These are phyloP conservation scores for Fistulinella prunicolor DNA, from an alignment of 768 basidiomycete species.

Conservation along the genomic window DNA sequence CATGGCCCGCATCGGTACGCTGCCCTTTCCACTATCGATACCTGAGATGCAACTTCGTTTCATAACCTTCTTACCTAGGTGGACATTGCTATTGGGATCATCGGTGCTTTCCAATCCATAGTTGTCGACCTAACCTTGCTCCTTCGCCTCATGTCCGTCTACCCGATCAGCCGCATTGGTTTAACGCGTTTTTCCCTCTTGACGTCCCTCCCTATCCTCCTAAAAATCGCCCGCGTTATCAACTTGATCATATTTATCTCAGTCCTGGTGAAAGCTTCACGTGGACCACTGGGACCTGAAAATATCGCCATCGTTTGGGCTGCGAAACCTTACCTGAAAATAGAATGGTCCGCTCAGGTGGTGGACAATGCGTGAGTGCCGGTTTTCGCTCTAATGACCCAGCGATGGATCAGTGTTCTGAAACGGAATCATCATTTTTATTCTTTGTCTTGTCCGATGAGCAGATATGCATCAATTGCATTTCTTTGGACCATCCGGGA, in stretches of 20 bases:
- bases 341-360: slow-evolving; percentile 32
- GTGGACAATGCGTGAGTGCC: slow-evolving; percentile 28
- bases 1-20: slow-evolving; percentile 21
- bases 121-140: slow-evolving; percentile 30
- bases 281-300: slow-evolving; percentile 16
- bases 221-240: slow-evolving; percentile 28
- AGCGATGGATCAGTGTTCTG: not conserved
- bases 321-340: slow-evolving; percentile 29
- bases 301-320: slow-evolving; percentile 18
- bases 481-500: slow-evolving; percentile 30
- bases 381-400: not conserved
- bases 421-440: no score
- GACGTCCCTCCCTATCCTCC: slow-evolving; percentile 22
- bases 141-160: slow-evolving; percentile 26
- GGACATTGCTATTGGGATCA: slow-evolving; percentile 29
- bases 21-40: not conserved
- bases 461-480: slow-evolving; percentile 24
- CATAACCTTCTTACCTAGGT: slow-evolving; percentile 5
- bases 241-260: slow-evolving; percentile 30
- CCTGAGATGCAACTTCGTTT: not conserved
- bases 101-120: slow-evolving; percentile 29
- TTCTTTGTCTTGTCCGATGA: not conserved
- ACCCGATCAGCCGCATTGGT: slow-evolving; percentile 21
- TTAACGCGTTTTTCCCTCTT: slow-evolving; percentile 16
- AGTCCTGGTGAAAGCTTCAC: slow-evolving; percentile 18